These are phyloP conservation scores for Fusarium coicis DNA, from an alignment of 2,329 filamentous ascomycete genomes.

Conservation along the genomic window DNA sequence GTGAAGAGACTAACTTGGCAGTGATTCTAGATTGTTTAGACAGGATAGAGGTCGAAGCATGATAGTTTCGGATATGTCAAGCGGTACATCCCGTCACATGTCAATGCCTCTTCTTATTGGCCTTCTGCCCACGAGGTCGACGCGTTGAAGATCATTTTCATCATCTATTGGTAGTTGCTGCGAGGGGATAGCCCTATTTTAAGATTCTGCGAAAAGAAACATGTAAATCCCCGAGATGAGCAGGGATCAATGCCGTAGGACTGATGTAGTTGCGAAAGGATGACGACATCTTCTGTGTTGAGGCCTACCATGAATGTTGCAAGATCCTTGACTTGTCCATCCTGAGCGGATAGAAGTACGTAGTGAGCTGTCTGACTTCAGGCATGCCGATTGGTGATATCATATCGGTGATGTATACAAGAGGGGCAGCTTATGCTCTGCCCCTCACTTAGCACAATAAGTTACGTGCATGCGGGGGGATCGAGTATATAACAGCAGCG, in stretches of 20 bases:
- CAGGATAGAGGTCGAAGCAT: too few species aligned
- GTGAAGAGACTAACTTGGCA: too few species aligned
- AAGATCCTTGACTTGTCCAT: background rate
- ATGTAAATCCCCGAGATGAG: background rate
- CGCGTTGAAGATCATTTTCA: too few species aligned
- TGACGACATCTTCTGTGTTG: background rate
- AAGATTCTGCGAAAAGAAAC: background rate
- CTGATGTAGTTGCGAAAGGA: background rate
- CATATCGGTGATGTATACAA: background rate
- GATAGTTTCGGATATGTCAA: too few species aligned
- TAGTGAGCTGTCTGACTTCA: background rate
- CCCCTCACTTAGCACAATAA: background rate
- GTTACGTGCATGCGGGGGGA: too few species aligned
- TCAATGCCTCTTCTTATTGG: too few species aligned
- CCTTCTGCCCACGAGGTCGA: too few species aligned
- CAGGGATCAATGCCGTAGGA: rapidly evolving
- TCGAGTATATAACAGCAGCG: background rate
- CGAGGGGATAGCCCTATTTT: too few species aligned
- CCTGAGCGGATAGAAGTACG: background rate
- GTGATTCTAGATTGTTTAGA: too few species aligned
- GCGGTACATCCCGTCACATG: too few species aligned
- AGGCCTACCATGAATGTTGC: background rate
- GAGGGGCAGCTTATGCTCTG: background rate
- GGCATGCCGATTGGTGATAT: background rate
- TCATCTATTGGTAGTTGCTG: too few species aligned